Conservation (phyloP, 345 rosid species). For the Euphorbia lathyris region DNA sequence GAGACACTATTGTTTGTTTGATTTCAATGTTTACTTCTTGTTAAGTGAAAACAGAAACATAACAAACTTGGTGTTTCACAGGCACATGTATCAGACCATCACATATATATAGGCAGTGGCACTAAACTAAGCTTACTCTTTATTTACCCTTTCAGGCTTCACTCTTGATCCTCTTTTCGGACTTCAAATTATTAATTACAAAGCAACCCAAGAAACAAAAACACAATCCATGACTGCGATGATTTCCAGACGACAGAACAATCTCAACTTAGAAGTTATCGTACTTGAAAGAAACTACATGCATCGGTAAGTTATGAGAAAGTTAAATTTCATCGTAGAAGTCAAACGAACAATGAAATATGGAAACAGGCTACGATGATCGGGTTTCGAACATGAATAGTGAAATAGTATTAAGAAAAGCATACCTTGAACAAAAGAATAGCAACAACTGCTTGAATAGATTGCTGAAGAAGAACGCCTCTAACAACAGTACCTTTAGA, state of each 20-base stretch:
- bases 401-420: not conserved
- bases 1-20: too few relatives aligned
- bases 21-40: too few relatives aligned
- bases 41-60: not conserved
- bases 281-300: not conserved
- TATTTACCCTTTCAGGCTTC: too few relatives aligned
- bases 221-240: not conserved
- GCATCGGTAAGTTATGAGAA: not conserved
- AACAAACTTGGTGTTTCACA: not conserved
- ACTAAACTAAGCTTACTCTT: too few relatives aligned
- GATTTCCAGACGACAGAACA: not conserved
- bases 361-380: not conserved
- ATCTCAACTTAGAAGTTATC: not conserved
- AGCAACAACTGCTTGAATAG: constrained; percentile 73
- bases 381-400: not conserved
- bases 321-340: not conserved
- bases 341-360: not conserved
- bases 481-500: constrained; percentile 63
- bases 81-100: not conserved
- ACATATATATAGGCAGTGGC: too few relatives aligned
- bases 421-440: constrained; percentile 65
- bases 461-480: constrained; percentile 84
- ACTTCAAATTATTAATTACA: not conserved
- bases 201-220: not conserved
- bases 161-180: too few relatives aligned